Evolutionary conservation across 2,329 filamentous ascomycete species (phyloP).

Genomic region (Aciculosporium take): DNA sequence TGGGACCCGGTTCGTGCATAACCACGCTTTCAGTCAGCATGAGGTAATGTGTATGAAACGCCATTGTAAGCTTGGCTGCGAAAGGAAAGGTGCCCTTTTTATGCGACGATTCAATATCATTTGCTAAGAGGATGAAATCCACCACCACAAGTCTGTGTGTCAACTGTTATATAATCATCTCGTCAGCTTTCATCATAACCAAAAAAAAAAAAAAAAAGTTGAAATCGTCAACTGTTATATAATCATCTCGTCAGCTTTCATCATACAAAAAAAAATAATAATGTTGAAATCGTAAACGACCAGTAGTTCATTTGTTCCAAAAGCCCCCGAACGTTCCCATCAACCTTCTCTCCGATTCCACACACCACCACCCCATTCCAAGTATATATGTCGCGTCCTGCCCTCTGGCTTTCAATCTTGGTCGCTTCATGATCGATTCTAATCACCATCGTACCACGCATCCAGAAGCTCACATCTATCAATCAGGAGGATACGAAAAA

Average conservation of each 20-base stretch:
- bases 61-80: neutral
- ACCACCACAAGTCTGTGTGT: neutral
- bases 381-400: slow-evolving; percentile 27
- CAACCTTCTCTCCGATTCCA: slow-evolving; percentile 15
- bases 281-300: neutral
- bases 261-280: neutral
- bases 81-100: neutral
- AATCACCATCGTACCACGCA: slow-evolving; percentile 15
- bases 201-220: neutral
- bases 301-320: slow-evolving; percentile 5
- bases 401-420: slow-evolving; percentile 20
- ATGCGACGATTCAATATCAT: slow-evolving; percentile 6
- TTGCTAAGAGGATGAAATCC: neutral
- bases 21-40: slow-evolving; percentile 3
- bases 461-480: slow-evolving; percentile 5
- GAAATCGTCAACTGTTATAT: slow-evolving; percentile 1
- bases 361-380: neutral
- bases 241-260: slow-evolving; percentile 7
- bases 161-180: slow-evolving; percentile 1
- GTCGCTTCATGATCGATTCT: slow-evolving; percentile 24
- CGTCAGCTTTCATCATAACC: slow-evolving; percentile 6
- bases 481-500: slow-evolving; percentile 7
- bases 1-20: neutral
- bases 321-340: neutral
- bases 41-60: slow-evolving; percentile 1